A percentile compares a stretch with the other conserved stretches of the same genome.
Conservation (phyloP, 176 grass and related monocot genomes). For the Canna indica region DNA sequence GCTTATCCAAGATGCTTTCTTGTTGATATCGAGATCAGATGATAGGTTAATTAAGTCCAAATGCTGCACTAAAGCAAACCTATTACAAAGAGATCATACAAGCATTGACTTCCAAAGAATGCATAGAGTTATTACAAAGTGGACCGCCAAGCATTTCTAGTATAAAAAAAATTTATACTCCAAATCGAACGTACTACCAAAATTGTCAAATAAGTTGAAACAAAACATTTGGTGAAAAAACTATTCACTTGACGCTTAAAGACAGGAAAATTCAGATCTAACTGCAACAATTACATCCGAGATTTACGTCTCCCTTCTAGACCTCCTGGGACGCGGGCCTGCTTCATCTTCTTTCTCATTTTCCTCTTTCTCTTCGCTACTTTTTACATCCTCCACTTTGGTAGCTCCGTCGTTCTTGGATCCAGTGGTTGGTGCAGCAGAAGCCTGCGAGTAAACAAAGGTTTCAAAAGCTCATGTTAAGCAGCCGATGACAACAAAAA, state of each 20-base stretch:
- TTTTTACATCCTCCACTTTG: slow-evolving; percentile 30
- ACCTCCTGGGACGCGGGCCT: slow-evolving; percentile 1
- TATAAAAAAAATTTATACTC: background rate
- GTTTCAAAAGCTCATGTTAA: background rate
- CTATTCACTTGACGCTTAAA: background rate
- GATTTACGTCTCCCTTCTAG: slow-evolving; percentile 17
- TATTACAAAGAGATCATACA: too few species aligned
- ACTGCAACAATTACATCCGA: background rate
- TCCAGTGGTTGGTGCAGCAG: slow-evolving; percentile 18
- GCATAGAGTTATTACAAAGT: background rate
- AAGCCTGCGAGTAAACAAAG: slow-evolving; percentile 15
- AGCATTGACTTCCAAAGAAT: too few species aligned
- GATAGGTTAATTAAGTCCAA: too few species aligned
- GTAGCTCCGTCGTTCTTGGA: slow-evolving; percentile 12
- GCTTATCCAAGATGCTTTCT: too few species aligned
- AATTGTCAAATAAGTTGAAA: background rate
- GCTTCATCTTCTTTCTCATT: slow-evolving; percentile 20
- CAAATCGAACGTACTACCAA: background rate
- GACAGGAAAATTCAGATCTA: background rate
- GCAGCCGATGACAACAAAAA: background rate
- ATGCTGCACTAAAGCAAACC: background rate
- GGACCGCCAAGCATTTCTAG: background rate
- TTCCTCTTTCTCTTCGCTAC: slow-evolving; percentile 49
- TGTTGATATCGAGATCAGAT: too few species aligned
- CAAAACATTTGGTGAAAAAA: background rate